These are phyloP conservation scores for Gossypium trilobum DNA, from an alignment of 441 rosid genomes.

Conservation along the genomic window DNA sequence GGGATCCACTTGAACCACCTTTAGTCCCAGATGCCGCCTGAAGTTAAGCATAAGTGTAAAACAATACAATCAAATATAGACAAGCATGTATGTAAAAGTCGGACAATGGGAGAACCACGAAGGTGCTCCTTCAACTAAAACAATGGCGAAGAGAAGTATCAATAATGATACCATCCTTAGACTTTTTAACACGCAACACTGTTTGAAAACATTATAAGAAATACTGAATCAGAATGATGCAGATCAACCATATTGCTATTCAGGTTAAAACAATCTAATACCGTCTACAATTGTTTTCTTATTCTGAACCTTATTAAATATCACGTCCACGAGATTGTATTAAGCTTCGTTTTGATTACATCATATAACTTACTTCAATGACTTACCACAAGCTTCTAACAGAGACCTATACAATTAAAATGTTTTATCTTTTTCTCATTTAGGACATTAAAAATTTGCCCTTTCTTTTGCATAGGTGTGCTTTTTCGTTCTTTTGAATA, in stretches of 20 bases:
- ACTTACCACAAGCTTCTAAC: background rate
- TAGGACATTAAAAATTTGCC: background rate
- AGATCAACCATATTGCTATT: background rate
- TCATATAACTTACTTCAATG: background rate
- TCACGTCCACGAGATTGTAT: background rate
- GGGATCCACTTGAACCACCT: constrained; percentile 99
- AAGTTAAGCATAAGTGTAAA: constrained; percentile 17
- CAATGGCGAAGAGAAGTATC: background rate
- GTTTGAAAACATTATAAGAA: background rate
- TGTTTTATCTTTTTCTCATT: background rate
- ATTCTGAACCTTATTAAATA: background rate
- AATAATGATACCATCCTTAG: background rate
- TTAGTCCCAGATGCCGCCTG: constrained; percentile 98
- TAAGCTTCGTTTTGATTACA: background rate
- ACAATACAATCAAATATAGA: constrained; percentile 7
- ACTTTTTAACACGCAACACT: background rate
- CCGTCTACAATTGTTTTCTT: background rate
- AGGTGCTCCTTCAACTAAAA: background rate
- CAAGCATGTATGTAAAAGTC: constrained; percentile 5
- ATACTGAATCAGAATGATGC: background rate
- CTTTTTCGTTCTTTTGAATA: background rate
- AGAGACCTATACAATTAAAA: background rate
- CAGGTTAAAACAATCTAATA: background rate
- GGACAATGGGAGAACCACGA: background rate
- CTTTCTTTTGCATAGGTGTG: background rate